A percentile compares a stretch with the other conserved stretches of the same genome.
phyloP scores from a whole-genome alignment of 768 basidiomycete species.

The Trametes meyenii region DNA sequence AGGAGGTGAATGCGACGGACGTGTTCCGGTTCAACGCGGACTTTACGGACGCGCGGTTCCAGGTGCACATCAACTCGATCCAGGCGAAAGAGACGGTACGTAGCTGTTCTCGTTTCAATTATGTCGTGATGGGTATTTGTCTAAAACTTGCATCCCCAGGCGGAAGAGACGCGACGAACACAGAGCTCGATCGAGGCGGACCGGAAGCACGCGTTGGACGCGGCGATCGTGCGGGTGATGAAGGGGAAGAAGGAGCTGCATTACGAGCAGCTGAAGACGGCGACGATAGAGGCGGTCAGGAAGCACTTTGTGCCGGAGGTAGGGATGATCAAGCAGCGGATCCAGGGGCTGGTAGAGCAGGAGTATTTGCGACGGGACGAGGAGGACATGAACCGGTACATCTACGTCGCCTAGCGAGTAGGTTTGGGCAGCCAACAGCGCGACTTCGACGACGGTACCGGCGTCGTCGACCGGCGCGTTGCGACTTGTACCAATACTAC shows the following conservation, averaged over 20 bases:
- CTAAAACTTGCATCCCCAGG: constrained; percentile 45
- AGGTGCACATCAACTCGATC: constrained; percentile 93
- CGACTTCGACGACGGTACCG: not conserved
- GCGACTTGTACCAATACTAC: not conserved
- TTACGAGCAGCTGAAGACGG: constrained; percentile 77
- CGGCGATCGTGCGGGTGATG: constrained; percentile 97
- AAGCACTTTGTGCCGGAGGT: constrained; percentile 87
- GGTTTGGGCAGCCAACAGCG: too few species aligned
- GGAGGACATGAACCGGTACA: constrained; percentile 68
- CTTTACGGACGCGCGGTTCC: constrained; percentile 77
- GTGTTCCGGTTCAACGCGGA: constrained; percentile 79
- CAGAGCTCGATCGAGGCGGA: constrained; percentile 86
- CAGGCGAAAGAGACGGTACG: constrained; percentile 90
- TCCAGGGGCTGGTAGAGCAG: constrained; percentile 79
- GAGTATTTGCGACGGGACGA: constrained; percentile 85
- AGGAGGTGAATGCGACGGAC: constrained; percentile 77
- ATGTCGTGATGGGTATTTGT: not conserved
- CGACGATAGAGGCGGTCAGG: constrained; percentile 86
- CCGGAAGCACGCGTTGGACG: constrained; percentile 83
- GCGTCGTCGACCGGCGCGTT: not conserved
- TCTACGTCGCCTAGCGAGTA: constrained; percentile 74
- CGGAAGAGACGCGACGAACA: constrained; percentile 83
- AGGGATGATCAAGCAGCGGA: constrained; percentile 80
- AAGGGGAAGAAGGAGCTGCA: constrained; percentile 86
- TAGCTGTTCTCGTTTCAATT: constrained; percentile 8